Base-by-base conservation (phyloP, 352 stramenopile genomes). In the Pythium myriotylum region DNA sequence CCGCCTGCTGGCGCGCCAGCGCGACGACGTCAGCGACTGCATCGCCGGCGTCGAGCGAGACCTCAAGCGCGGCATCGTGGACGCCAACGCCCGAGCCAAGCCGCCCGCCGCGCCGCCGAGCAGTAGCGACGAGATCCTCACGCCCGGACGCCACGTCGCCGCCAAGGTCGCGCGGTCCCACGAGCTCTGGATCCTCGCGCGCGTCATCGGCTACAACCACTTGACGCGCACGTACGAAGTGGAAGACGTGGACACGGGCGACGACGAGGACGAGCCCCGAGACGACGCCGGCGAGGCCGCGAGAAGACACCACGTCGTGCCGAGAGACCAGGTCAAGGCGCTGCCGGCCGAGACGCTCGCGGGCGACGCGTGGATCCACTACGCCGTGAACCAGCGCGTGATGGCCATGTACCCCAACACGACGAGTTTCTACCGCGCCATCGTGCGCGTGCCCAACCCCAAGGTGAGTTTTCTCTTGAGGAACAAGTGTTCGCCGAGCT, bases 391-490 rank as follows among this genome's bases (percentile, higher is more conserved):
- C 39, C 88, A 97, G 24, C 77, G 84, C 57, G 95, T 98, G 35
- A 97, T 99, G 90, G 97, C 97, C 43, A 97, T 99, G 70, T 99
- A 99, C 72, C 97, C 97, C 7, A 97, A 98, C 77, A 99, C 96
- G 14, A 99, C 96, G 16, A 97, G 82, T 51, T 99, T 99, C 72
- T 99, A 99, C 67, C 81, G 92, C 22, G 93, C 89, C 27, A 92
- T 95, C 13, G 87, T 99, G 27, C 88, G 84, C 27, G 74, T 95
- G 26, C 96, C 96, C 16, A 94, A 97, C 39, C 96, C 92, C 33
- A 82, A 68, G 67, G 81, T 91, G 55, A 72, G 48, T 33, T 7
- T 32, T 19, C 19, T 33, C 19, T n/a, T n/a, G n/a, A n/a, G n/a
- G n/a, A n/a, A n/a, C n/a, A n/a, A n/a, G n/a, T n/a, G n/a, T n/a